A percentile compares a stretch with the other conserved stretches of the same genome.
Evolutionary conservation across 2,329 filamentous ascomycete species (phyloP).

Genomic region (Dryadomyces quercivorus): DNA sequence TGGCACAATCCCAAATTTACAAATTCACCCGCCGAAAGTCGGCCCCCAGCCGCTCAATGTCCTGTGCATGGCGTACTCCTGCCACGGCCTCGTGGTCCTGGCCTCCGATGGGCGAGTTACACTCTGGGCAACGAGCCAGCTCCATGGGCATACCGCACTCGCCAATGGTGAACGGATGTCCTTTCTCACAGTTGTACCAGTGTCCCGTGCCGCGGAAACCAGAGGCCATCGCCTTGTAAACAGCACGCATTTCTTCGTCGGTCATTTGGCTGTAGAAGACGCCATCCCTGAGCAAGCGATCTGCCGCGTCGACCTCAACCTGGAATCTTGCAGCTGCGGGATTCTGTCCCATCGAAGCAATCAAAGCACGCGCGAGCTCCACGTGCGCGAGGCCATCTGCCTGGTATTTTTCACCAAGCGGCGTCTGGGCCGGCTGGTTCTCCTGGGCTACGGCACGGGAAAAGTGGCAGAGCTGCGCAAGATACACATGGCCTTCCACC

Average conservation of each 20-base stretch:
- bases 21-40: neutral
- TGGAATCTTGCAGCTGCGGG: conserved; percentile 16
- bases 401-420: neutral
- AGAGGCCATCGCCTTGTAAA: conserved; percentile 37
- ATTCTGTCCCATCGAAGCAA: conserved; percentile 12
- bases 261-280: conserved; percentile 30
- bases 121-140: conserved; percentile 48
- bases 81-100: conserved; percentile 31
- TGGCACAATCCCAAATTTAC: too few relatives aligned
- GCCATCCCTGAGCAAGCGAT: neutral
- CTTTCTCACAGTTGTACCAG: conserved; percentile 48
- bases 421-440: neutral
- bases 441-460: neutral
- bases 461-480: conserved; percentile 28
- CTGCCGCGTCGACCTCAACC: neutral
- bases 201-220: conserved; percentile 43
- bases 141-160: conserved; percentile 58
- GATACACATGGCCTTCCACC: conserved; percentile 37
- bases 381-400: conserved; percentile 10
- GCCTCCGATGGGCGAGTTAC: conserved; percentile 44
- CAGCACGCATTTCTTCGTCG: conserved; percentile 35
- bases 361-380: conserved; percentile 9
- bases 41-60: conserved; percentile 29
- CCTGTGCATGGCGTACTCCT: conserved; percentile 37
- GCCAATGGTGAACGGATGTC: conserved; percentile 50